These are phyloP conservation scores for Whalleya microplaca DNA, from an alignment of 2,329 filamentous ascomycete species.

Conservation along the genomic window DNA sequence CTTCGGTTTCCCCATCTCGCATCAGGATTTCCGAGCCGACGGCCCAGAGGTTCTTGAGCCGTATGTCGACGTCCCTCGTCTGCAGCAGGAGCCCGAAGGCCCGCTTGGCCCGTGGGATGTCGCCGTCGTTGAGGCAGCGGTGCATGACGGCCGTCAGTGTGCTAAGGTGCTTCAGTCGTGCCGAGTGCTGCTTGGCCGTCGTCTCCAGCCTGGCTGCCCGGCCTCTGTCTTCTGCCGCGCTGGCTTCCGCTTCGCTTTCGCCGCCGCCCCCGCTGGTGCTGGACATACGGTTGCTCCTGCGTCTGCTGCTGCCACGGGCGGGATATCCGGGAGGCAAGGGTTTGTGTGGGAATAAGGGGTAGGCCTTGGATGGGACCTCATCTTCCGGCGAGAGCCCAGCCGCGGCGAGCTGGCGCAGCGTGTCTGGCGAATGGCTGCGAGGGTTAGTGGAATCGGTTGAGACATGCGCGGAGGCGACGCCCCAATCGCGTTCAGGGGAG, in stretches of 20 bases:
- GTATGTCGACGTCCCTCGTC: conserved; percentile 66
- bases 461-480: conserved; percentile 25
- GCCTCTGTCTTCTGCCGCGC: conserved; percentile 10
- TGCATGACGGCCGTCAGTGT: conserved; percentile 73
- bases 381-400: conserved; percentile 57
- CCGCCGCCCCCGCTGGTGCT: conserved; percentile 6
- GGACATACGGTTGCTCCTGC: conserved; percentile 14
- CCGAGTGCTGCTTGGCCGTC: conserved; percentile 28
- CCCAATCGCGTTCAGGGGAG: conserved; percentile 8
- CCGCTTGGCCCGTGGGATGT: conserved; percentile 72
- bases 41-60: conserved; percentile 74
- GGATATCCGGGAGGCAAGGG: conserved; percentile 33
- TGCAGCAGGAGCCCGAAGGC: conserved; percentile 76
- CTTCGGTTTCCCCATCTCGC: conserved; percentile 53
- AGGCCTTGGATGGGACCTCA: conserved; percentile 42
- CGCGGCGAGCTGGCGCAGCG: conserved; percentile 55
- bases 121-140: conserved; percentile 69
- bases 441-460: conserved; percentile 53
- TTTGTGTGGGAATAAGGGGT: conserved; percentile 57
- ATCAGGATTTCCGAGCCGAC: conserved; percentile 85
- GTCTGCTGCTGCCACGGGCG: background rate
- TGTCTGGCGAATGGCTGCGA: conserved; percentile 55
- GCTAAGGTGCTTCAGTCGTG: conserved; percentile 61
- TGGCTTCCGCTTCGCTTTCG: conserved; percentile 11
- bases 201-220: conserved; percentile 9